phyloP scores from a whole-genome alignment of 1,139 yeast species.

The Lodderomyces jiufengensis region DNA sequence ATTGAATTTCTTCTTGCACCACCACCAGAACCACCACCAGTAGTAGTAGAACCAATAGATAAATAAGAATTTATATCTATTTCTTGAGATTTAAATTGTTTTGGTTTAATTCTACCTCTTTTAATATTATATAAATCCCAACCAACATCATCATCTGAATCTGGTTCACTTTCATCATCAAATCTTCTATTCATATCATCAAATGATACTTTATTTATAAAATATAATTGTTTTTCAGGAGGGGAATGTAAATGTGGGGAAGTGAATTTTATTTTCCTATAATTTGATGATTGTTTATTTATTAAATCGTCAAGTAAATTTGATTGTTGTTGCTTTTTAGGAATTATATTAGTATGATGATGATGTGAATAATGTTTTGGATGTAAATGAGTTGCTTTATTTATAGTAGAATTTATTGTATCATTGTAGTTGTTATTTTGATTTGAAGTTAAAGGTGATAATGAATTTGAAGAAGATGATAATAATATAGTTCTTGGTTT shows the following conservation, averaged over 20 bases:
- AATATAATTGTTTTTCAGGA: constrained; percentile 6
- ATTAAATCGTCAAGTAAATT: constrained; percentile 19
- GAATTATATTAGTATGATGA: too few species aligned
- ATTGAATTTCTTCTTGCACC: too few species aligned
- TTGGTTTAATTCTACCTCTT: neutral
- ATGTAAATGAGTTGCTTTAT: too few species aligned
- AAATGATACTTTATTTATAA: constrained; percentile 18
- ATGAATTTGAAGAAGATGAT: too few species aligned
- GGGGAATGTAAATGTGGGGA: constrained; percentile 4
- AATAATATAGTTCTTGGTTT: too few species aligned
- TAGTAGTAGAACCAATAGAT: constrained; percentile 5
- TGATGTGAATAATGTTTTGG: too few species aligned
- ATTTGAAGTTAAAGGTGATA: too few species aligned
- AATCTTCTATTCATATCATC: constrained; percentile 19
- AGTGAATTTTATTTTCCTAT: constrained; percentile 17
- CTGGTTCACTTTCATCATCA: constrained; percentile 15
- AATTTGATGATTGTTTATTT: constrained; percentile 19
- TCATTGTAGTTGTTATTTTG: too few species aligned
- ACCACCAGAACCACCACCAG: too few species aligned
- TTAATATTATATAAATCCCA: constrained; percentile 10
- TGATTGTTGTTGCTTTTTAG: neutral
- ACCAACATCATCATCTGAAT: constrained; percentile 14
- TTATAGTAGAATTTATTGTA: too few species aligned
- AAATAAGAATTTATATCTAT: constrained; percentile 6
- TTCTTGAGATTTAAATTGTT: neutral